Conservation (phyloP, 2,329 filamentous ascomycete genomes). For the Ambrosiella xylebori region DNA sequence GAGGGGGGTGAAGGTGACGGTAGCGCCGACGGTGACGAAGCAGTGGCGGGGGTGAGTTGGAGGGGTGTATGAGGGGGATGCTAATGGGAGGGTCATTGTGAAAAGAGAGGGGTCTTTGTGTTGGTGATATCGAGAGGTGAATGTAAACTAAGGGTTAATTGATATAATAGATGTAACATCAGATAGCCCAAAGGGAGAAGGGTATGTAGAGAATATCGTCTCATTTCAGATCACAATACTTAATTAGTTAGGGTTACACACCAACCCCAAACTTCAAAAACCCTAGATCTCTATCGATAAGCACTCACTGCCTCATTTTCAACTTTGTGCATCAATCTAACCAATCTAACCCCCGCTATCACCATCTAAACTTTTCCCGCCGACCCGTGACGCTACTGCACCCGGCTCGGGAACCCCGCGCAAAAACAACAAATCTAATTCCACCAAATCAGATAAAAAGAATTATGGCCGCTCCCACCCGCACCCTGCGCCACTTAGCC, state of each 20-base stretch:
- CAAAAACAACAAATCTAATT: neutral
- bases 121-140: neutral
- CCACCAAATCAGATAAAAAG: neutral
- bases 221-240: too few relatives aligned
- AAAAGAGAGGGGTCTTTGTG: neutral
- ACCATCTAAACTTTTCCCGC: constrained; percentile 6
- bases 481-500: neutral
- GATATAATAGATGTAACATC: too few relatives aligned
- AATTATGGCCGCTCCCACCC: constrained; percentile 6
- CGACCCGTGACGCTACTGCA: too few relatives aligned
- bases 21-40: constrained; percentile 86
- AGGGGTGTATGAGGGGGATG: constrained; percentile 5
- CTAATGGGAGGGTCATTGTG: constrained; percentile 13
- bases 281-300: constrained; percentile 5
- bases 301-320: neutral
- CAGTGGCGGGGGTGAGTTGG: constrained; percentile 26
- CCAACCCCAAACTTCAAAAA: neutral
- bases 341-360: constrained; percentile 4
- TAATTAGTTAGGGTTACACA: neutral
- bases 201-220: too few relatives aligned
- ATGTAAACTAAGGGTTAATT: neutral
- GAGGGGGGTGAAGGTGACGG: constrained; percentile 61
- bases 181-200: too few relatives aligned
- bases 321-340: neutral
- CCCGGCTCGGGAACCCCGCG: neutral